Evolutionary conservation across 495 filamentous ascomycete genomes (phyloP), one percentile per base, ranked within the genome.

Genomic region (Penicillium paxilli): DNA sequence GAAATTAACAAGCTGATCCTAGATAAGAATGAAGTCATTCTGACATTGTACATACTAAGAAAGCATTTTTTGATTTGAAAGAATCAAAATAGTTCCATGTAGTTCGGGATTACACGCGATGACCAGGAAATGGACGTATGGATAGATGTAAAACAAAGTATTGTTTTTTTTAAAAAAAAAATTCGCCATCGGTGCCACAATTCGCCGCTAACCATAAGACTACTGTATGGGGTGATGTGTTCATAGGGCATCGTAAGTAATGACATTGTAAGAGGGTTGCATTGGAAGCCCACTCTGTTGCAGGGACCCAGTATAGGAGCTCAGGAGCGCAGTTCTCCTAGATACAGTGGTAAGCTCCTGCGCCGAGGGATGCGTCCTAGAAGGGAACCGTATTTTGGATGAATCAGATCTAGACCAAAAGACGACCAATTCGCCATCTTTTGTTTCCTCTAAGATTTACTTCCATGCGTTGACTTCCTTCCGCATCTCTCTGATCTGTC

Each of bases 281-380:
- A 60, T 67, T 32, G 38, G 51, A 48, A 51, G 49, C 32, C 61
- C 64, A 64, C 63, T 64, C 24, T 9, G 24, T 49, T 67, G 61
- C 61, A 67, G 58, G 50, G 54, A 57, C 44, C 64, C 50, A 59
- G 47, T 54, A 42, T 52, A 56, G 61, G 57, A 57, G 47, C 37
- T 59, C 46, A 59, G 57, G 50, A 50, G 37, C 12, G 51, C 47
- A 23, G 37, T 32, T 57, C 57, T 63, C 63, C 59, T 65, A 41
- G 56, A 64, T 65, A 54, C 55, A 58, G 41, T 44, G 48, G 41
- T 60, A 16, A 52, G 25, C 63, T 66, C 63, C 63, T 66, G 60
- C 47, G 25, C 44, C 53, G 57, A 66, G 60, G 60, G 64, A 60
- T 66, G 41, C 24, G 40, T 46, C 23, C 46, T 42, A 25, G 22